Evolutionary conservation across 2,329 filamentous ascomycete genomes (phyloP), one percentile per base, ranked within the genome.

Genomic region (Trichoderma sp.): DNA sequence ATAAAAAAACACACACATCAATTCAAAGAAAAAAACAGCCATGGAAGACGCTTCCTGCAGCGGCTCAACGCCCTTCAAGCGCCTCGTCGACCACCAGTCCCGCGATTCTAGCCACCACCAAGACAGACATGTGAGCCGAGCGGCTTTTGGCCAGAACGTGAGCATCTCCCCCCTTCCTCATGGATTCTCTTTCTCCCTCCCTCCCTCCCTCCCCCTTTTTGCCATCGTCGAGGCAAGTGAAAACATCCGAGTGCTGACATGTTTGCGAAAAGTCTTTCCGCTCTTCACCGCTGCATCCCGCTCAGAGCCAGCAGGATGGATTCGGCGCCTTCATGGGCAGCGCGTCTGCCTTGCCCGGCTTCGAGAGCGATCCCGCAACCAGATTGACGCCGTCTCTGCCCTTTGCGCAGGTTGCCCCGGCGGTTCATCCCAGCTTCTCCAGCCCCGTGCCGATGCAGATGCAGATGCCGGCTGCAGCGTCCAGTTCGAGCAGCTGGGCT

Each of bases 31-130:
- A 27, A 25, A 3, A 37, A 8, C 29, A 34, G 8, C 29, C 64
- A 82, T 82, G 80, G 76, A 79, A 42, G 80, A 81, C 63, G 76
- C 76, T 66, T 80, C 80, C 10, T 82, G 81, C 70, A 80, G 80
- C 69, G 80, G 80, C 37, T 75, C 76, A 2, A 79, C 78, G 58
- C 80, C 81, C 39, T 81, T 82, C 66, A 82, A 82, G 74, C 78
- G 76, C 13, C 75, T 82, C 50, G 72, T 80, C 22, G 79, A 82
- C 9, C 80, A 82, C 45, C 80, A 82, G 60, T 74, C 75, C n/a
- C 77, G 77, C 53, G 80, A 82, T 71, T 75, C 76, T 58, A 80
- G 78, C 71, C 78, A 78, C 61, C 80, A 80, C 17, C 79, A 81
- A 70, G 80, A 81, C 69, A 75, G 79, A n/a, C 71, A 80, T 19